A percentile compares a stretch with the other conserved stretches of the same genome.
Conservation (phyloP, 140 eudicot genomes). For the Senecio squalidus region DNA sequence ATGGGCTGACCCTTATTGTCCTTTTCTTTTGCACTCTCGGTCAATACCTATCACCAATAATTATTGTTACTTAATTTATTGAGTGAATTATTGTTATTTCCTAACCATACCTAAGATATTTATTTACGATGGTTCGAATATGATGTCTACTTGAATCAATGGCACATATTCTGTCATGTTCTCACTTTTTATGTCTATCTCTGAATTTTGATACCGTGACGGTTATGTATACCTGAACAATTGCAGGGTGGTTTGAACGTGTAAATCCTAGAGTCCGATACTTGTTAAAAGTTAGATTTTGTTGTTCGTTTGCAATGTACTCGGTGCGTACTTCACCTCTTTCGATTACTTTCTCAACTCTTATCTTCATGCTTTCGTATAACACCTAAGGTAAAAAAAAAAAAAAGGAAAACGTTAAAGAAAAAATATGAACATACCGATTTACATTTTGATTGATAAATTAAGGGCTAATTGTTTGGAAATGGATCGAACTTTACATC, state of each 20-base stretch:
- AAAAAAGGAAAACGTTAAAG: too few species aligned
- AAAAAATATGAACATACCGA: background rate
- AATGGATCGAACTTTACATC: too few species aligned
- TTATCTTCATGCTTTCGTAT: conserved; percentile 41
- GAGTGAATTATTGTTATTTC: too few species aligned
- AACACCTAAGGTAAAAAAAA: conserved; percentile 8
- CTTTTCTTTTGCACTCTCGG: conserved; percentile 25
- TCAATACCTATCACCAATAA: conserved; percentile 35
- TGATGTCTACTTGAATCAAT: too few species aligned
- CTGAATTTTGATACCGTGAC: background rate
- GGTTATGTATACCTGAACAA: conserved; percentile 35
- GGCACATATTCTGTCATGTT: too few species aligned
- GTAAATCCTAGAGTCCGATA: conserved; percentile 37
- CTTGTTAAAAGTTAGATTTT: conserved; percentile 7
- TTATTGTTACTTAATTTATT: background rate
- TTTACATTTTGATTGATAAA: too few species aligned
- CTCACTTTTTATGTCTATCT: too few species aligned
- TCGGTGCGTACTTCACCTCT: conserved; percentile 24
- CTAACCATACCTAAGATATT: too few species aligned
- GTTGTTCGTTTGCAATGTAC: conserved; percentile 18
- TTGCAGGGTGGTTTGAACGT: conserved; percentile 39
- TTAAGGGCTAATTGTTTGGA: too few species aligned
- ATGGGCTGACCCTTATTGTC: conserved; percentile 33
- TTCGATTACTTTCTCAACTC: conserved; percentile 38
- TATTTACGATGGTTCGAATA: too few species aligned